Conservation (phyloP, 2,329 filamentous ascomycete species). For the Podosphaera fusca region DNA sequence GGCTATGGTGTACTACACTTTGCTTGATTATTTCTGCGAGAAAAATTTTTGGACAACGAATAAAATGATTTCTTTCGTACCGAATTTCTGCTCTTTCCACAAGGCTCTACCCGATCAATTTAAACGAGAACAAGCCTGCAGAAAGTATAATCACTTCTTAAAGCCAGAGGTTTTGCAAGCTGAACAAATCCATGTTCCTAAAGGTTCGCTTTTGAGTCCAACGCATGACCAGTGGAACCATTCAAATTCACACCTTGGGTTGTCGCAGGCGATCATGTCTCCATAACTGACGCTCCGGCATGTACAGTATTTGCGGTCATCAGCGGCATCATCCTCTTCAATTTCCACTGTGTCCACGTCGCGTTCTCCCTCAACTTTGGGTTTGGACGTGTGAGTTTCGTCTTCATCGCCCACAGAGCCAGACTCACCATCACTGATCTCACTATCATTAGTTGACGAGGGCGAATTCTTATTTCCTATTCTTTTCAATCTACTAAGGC, state of each 20-base stretch:
- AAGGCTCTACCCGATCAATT: not conserved
- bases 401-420: slow-evolving; percentile 29
- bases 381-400: slow-evolving; percentile 13
- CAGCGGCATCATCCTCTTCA: slow-evolving; percentile 50
- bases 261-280: slow-evolving; percentile 78
- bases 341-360: slow-evolving; percentile 28
- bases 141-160: not conserved
- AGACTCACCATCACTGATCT: slow-evolving; percentile 39
- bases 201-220: slow-evolving; percentile 42
- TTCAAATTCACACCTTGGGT: slow-evolving; percentile 56
- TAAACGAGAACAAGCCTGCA: not conserved
- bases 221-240: slow-evolving; percentile 75
- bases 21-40: not conserved
- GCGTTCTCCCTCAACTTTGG: slow-evolving; percentile 28
- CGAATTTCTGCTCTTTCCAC: not conserved
- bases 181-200: slow-evolving; percentile 45
- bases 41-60: not conserved
- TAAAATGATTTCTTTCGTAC: not conserved
- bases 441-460: slow-evolving; percentile 38
- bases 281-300: slow-evolving; percentile 69
- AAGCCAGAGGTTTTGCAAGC: slow-evolving; percentile 22
- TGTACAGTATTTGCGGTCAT: slow-evolving; percentile 57
- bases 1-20: too few relatives aligned
- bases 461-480: slow-evolving; percentile 31
- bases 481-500: slow-evolving; percentile 36